Conservation (phyloP, 495 filamentous ascomycete species). For the Xeromyces bisporus region DNA sequence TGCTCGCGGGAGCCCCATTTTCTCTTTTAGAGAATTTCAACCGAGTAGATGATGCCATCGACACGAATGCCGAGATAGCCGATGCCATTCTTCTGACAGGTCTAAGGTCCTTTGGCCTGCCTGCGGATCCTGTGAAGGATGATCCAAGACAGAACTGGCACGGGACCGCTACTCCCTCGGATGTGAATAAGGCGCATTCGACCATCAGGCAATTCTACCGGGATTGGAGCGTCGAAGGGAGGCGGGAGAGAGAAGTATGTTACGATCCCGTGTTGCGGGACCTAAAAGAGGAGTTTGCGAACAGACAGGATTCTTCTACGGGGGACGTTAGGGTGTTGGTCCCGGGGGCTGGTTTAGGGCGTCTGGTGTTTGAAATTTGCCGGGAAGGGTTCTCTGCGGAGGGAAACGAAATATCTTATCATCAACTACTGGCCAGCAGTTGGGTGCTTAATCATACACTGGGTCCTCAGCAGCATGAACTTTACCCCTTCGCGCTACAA, state of each 20-base stretch:
- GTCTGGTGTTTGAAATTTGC: conserved; percentile 74
- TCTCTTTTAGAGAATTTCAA: conserved; percentile 60
- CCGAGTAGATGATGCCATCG: conserved; percentile 72
- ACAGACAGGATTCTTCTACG: conserved; percentile 8
- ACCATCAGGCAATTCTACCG: conserved; percentile 87
- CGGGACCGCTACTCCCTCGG: conserved; percentile 43
- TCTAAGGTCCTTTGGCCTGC: conserved; percentile 45
- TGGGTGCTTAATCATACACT: conserved; percentile 70
- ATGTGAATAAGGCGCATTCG: conserved; percentile 79
- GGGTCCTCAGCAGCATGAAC: conserved; percentile 23
- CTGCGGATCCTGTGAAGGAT: conserved; percentile 13
- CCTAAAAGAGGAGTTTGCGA: conserved; percentile 37
- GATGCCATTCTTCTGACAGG: conserved; percentile 53
- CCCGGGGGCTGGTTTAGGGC: conserved; percentile 76
- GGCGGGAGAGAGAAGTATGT: conserved; percentile 52
- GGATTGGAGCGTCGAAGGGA: conserved; percentile 79
- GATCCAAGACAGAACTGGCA: conserved; percentile 39
- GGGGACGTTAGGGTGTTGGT: conserved; percentile 51
- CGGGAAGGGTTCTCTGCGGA: conserved; percentile 57
- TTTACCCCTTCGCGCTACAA: conserved; percentile 65
- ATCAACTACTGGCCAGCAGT: conserved; percentile 71
- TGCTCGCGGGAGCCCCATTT: conserved; percentile 67
- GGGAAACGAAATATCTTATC: conserved; percentile 93
- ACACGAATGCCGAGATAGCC: conserved; percentile 70
- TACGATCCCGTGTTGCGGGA: conserved; percentile 54